Evolutionary conservation across 805 yeast genomes (phyloP), one percentile per base, ranked within the genome.

Genomic region (Saturnispora saitoi): DNA sequence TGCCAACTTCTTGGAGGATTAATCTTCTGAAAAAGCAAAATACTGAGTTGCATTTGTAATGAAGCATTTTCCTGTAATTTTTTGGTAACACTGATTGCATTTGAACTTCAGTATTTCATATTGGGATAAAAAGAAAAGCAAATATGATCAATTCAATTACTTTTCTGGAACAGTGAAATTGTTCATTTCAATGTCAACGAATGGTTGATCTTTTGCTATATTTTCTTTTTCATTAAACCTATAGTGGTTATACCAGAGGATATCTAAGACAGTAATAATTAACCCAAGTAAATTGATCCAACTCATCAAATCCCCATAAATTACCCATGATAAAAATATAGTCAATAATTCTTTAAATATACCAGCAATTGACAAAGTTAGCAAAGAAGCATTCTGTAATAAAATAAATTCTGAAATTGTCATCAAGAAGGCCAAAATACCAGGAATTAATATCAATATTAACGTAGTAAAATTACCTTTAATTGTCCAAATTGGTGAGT

Each of bases 301-400:
- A 7, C 85, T 78, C 45, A 93, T 70, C 34, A 65, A 64, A 63
- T 93, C 99, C 37, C 83, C 83, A 63, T 88, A 86, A 2, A 90
- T 71, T 4, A 87, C 53, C 49, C 91, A 79, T 4, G 81, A 69
- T 1, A 83, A 73, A 30, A 76, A 57, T 34, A 93, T 88, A 0
- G 99, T 93, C 42, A 90, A 69, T 14, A 93, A 71, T 63, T 93
- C 99, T 62, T 93, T 93, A 63, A 91, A 86, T 15, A 93, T 86
- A 1, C 99, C 99, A 0, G 95, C 95, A 39, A 93, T 78, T 5
- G 95, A 82, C 29, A 93, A 67, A 0, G 99, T 90, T 41, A 90
- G 72, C 12, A 93, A 88, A 48, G 87, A 85, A 0, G 96, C 86
- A 39, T 82, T 78, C 48, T 85, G 83, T 46, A 93, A 72, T 7